Evolutionary conservation across 331 rosid species (phyloP), one percentile per base, ranked within the genome.

Genomic region (Arachis monticola): DNA sequence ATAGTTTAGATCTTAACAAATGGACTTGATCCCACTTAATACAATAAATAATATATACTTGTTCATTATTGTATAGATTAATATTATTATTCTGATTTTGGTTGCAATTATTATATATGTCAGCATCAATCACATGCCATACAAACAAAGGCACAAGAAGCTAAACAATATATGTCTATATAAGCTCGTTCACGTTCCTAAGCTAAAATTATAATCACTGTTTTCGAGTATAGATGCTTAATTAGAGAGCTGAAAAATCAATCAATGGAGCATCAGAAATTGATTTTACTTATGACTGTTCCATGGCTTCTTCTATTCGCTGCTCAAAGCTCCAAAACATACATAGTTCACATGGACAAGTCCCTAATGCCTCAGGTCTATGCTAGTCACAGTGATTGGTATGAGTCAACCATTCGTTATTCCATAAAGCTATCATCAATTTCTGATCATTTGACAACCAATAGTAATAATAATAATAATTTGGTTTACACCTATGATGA

Each of bases 311-410:
- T 51, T 51, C 35, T 56, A 45, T 41, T 60, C 56, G 65, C 55
- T 7, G 68, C 77, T 52, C 77, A 75, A 50, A 80, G 63, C 9
- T 74, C 83, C 14, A 51, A 8, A 50, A 80, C 89, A 5, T 82
- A 84, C 31, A 82, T 90, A 53, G 84, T 90, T 48, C 92, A 87
- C 46, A 82, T 87, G 90, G 87, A 83, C 76, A 80, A 76, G 61
- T 75, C 87, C 67, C 35, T 64, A 64, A 87, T 79, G 83, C 92
- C 94, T 35, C 59, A 77, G 10, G 75, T 70, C 7, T 87, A 64
- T 69, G 13, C 79, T 4, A 75, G 58, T 59, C 92, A 79, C 50
- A 72, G 63, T 10, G 73, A 77, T 51, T 89, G 86, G 95, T 83
- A 85, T 7, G 44, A 83, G 0, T 85, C 95, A 79, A 80, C 77